Evolutionary conservation across 305 asterid species (phyloP).

Genomic region (Caryopteris hybrid): DNA sequence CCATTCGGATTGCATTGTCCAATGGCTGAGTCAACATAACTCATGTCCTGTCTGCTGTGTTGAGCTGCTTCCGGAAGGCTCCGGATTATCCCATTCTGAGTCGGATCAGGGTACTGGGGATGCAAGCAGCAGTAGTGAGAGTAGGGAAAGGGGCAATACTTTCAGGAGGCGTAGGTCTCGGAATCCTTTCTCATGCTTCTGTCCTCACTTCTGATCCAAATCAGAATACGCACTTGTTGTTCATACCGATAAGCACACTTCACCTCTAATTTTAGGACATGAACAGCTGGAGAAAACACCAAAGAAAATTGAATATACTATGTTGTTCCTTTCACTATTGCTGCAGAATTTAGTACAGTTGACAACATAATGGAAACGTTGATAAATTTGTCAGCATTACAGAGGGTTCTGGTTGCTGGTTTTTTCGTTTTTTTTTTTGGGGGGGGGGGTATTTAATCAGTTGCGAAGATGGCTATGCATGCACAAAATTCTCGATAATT

Average conservation of each 20-base stretch:
- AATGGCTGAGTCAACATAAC: slow-evolving; percentile 68
- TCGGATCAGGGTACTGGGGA: neutral
- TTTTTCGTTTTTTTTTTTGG: too few relatives aligned
- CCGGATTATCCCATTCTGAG: too few relatives aligned
- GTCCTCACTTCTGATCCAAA: slow-evolving; percentile 32
- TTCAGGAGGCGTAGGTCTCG: slow-evolving; percentile 33
- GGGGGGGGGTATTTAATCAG: neutral
- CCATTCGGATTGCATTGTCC: slow-evolving; percentile 56
- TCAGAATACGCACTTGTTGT: neutral
- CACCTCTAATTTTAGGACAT: neutral
- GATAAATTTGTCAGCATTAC: neutral
- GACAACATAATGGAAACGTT: neutral
- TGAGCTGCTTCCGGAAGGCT: slow-evolving; percentile 36
- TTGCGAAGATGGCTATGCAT: slow-evolving; percentile 6
- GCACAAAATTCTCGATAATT: slow-evolving; percentile 50
- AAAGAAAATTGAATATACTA: neutral
- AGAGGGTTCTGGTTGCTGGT: too few relatives aligned
- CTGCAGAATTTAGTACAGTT: neutral
- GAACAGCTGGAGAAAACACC: neutral
- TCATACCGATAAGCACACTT: neutral
- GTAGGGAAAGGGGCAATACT: slow-evolving; percentile 14
- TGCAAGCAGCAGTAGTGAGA: slow-evolving; percentile 12
- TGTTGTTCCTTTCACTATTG: neutral
- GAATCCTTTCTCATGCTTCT: slow-evolving; percentile 38
- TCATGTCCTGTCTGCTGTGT: slow-evolving; percentile 70